A percentile compares a stretch with the other conserved stretches of the same genome.
These are phyloP conservation scores for Xylariaceae sp. DNA, from an alignment of 2,329 filamentous ascomycete genomes.

Conservation along the genomic window DNA sequence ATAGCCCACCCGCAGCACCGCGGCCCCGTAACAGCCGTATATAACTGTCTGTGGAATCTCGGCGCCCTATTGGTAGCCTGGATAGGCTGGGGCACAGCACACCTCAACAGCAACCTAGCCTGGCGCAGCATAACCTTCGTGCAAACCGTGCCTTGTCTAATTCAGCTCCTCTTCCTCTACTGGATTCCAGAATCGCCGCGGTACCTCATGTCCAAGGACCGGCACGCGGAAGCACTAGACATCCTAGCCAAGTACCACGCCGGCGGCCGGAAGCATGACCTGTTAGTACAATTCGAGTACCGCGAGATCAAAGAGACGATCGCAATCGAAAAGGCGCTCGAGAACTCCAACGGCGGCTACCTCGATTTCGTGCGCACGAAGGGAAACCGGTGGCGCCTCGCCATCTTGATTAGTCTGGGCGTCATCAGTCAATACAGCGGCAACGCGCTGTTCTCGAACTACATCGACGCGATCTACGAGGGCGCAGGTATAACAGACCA, in stretches of 20 bases:
- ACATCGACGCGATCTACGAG: constrained; percentile 59
- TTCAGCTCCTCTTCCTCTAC: constrained; percentile 64
- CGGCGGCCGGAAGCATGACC: constrained; percentile 54
- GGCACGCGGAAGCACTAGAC: constrained; percentile 56
- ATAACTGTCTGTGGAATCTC: constrained; percentile 66
- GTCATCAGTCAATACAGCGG: constrained; percentile 66
- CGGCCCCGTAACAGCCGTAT: constrained; percentile 60
- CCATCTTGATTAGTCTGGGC: constrained; percentile 59
- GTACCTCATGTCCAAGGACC: constrained; percentile 61
- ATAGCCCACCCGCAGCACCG: constrained; percentile 66
- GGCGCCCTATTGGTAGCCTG: constrained; percentile 50
- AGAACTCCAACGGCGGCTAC: constrained; percentile 50
- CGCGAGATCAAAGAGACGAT: constrained; percentile 64
- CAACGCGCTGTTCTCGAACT: constrained; percentile 65
- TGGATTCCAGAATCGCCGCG: constrained; percentile 65
- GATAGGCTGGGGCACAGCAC: constrained; percentile 60
- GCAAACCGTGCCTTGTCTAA: constrained; percentile 56
- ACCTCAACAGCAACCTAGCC: constrained; percentile 57
- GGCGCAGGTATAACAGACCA: constrained; percentile 57
- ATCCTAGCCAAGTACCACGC: constrained; percentile 62
- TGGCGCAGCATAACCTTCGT: constrained; percentile 65
- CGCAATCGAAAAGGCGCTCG: constrained; percentile 49
- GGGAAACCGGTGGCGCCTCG: constrained; percentile 61
- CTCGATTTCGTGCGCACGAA: constrained; percentile 58
- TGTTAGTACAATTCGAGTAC: constrained; percentile 62